Conservation (phyloP, 208 protist genomes). For the Leishmania tropica region DNA sequence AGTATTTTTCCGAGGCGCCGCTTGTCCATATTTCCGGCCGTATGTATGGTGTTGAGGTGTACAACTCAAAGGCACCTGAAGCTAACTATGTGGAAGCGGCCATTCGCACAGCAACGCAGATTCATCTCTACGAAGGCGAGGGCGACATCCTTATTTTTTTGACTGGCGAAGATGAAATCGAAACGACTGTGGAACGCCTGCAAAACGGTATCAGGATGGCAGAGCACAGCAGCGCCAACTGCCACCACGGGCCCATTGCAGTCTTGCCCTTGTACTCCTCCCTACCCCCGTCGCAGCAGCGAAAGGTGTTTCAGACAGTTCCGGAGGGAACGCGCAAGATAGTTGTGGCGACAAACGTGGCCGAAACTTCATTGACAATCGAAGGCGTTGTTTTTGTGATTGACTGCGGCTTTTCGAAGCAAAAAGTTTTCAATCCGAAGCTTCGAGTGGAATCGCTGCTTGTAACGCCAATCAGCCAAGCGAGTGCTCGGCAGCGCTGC, state of each 20-base stretch:
- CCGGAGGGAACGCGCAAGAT: slow-evolving; percentile 92
- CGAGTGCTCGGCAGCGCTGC: slow-evolving; percentile 95
- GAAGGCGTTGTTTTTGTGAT: slow-evolving; percentile 99
- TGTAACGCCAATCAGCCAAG: slow-evolving; percentile 97
- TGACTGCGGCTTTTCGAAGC: slow-evolving; percentile 98
- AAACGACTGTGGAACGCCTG: slow-evolving; percentile 97
- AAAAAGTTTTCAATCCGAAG: slow-evolving; percentile 98
- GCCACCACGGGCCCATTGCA: slow-evolving; percentile 80
- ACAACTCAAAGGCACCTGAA: slow-evolving; percentile 88
- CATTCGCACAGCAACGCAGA: slow-evolving; percentile 98
- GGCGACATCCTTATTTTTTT: slow-evolving; percentile 99
- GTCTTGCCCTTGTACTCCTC: slow-evolving; percentile 98
- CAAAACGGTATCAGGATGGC: slow-evolving; percentile 80
- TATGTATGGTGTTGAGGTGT: slow-evolving; percentile 93
- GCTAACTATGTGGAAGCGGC: slow-evolving; percentile 97
- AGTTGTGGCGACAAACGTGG: slow-evolving; percentile 99
- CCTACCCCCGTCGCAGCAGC: slow-evolving; percentile 97
- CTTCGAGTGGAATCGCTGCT: slow-evolving; percentile 97
- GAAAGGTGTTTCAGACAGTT: slow-evolving; percentile 96
- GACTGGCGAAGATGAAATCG: slow-evolving; percentile 99
- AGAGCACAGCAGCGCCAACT: slow-evolving; percentile 74
- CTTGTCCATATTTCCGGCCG: slow-evolving; percentile 98
- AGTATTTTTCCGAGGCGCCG: slow-evolving; percentile 97
- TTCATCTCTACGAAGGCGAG: slow-evolving; percentile 96
- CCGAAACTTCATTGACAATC: slow-evolving; percentile 99